These are phyloP conservation scores for Colletotrichum cordylinicola DNA, from an alignment of 2,329 filamentous ascomycete species.

Conservation along the genomic window DNA sequence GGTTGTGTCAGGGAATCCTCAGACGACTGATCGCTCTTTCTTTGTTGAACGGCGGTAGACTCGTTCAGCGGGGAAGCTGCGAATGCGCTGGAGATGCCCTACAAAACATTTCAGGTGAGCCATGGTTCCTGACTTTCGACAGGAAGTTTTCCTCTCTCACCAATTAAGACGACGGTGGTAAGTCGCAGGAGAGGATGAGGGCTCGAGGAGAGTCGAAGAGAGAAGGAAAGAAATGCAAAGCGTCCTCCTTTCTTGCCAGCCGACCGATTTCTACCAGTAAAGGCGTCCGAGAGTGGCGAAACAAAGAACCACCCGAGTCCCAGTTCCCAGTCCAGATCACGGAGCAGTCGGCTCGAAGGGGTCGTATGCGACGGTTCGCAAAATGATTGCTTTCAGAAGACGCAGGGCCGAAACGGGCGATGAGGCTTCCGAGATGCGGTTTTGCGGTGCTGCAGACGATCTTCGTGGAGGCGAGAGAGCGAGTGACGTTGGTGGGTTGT, in stretches of 20 bases:
- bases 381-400: conserved; percentile 21
- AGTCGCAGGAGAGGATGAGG: background rate
- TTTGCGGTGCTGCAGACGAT: conserved; percentile 32
- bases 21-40: background rate
- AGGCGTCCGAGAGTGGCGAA: conserved; percentile 58
- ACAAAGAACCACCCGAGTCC: conserved; percentile 24
- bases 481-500: conserved; percentile 30
- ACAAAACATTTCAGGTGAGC: conserved; percentile 15
- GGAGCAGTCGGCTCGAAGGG: conserved; percentile 40
- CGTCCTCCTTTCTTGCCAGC: conserved; percentile 6
- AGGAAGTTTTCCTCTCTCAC: conserved; percentile 23
- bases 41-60: conserved; percentile 1
- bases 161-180: background rate
- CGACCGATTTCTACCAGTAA: conserved; percentile 56
- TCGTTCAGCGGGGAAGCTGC: conserved; percentile 3
- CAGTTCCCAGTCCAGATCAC: conserved; percentile 43
- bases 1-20: background rate
- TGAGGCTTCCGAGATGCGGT: conserved; percentile 17
- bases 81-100: background rate
- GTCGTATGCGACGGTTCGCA: conserved; percentile 26
- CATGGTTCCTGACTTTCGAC: conserved; percentile 18
- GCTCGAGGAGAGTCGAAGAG: background rate
- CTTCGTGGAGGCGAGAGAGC: conserved; percentile 40
- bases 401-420: conserved; percentile 3
- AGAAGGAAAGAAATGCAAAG: background rate